Percentiles rank a stretch among this genome's conserved stretches.
Evolutionary conservation across 345 rosid genomes (phyloP).

Genomic region (Bruguiera sexangula): DNA sequence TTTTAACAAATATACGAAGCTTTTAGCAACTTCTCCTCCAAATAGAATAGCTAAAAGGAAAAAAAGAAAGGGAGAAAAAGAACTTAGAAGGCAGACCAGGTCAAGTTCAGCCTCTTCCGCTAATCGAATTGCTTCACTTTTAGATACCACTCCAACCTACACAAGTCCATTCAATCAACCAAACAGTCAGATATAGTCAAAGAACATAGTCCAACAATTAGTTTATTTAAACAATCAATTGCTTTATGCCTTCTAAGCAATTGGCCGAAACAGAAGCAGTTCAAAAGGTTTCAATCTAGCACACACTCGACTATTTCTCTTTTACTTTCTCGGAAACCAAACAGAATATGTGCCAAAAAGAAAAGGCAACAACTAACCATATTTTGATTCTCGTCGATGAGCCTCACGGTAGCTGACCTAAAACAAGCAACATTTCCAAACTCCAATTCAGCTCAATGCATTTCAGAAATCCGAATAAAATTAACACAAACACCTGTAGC

Average conservation of each 20-base stretch:
- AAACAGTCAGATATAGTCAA: not conserved
- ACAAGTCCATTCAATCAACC: constrained; percentile 12
- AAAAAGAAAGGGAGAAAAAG: not conserved
- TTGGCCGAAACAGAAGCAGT: no score
- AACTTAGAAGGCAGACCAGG: constrained; percentile 46
- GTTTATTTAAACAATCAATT: no score
- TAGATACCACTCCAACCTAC: constrained; percentile 82
- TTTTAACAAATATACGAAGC: not conserved
- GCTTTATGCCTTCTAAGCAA: no score
- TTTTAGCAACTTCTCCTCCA: not conserved
- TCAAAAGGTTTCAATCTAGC: no score
- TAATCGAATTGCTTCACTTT: constrained; percentile 66
- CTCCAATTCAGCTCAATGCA: not conserved
- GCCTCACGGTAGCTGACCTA: constrained; percentile 79
- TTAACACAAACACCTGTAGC: not conserved
- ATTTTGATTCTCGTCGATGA: constrained; percentile 67
- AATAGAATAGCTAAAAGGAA: not conserved
- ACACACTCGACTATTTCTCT: no score
- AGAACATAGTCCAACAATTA: not conserved
- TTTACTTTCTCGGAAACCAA: constrained; percentile 7
- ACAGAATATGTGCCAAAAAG: constrained; percentile 2
- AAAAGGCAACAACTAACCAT: constrained; percentile 52
- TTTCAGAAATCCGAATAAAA: not conserved
- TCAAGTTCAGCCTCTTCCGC: constrained; percentile 89
- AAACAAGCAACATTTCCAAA: constrained; percentile 10